Conservation (phyloP, 2,329 filamentous ascomycete genomes). For the Aureobasidium leucospermi region DNA sequence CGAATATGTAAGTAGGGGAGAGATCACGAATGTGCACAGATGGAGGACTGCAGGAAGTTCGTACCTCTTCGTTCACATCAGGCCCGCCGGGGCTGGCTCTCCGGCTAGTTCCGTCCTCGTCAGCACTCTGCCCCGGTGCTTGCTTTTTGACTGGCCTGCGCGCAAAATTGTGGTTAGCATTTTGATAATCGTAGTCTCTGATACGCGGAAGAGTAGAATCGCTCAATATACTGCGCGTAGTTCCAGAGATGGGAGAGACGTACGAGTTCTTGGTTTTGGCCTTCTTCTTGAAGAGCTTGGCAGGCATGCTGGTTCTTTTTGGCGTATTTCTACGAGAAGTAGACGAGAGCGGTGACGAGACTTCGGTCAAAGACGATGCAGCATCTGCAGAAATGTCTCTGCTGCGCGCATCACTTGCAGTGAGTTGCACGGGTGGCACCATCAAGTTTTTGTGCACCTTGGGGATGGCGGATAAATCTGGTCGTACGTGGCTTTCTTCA, state of each 20-base stretch:
- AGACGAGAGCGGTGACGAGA: conserved; percentile 24
- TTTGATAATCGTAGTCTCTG: background rate
- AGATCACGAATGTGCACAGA: conserved; percentile 30
- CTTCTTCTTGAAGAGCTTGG: conserved; percentile 24
- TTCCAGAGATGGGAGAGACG: conserved; percentile 20
- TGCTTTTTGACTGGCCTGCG: conserved; percentile 70
- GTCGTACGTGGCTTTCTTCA: conserved; percentile 27
- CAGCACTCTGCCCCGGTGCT: conserved; percentile 59
- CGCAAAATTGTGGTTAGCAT: conserved; percentile 16
- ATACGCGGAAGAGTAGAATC: background rate
- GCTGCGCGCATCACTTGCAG: background rate
- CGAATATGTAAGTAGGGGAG: conserved; percentile 23
- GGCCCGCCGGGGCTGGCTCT: conserved; percentile 55
- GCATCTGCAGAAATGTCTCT: background rate
- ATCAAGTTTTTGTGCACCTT: conserved; percentile 1
- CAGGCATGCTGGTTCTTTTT: conserved; percentile 18
- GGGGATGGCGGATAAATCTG: conserved; percentile 13
- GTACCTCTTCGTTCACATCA: conserved; percentile 51
- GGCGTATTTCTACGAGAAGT: conserved; percentile 26
- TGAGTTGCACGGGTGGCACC: conserved; percentile 14
- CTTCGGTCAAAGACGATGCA: conserved; percentile 28
- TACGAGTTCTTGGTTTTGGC: conserved; percentile 35
- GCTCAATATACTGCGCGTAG: background rate
- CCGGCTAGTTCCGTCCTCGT: conserved; percentile 59
- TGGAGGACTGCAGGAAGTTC: conserved; percentile 38